Conservation (phyloP, 1,139 yeast species). For the Scheffersomyces cryptocercus region DNA sequence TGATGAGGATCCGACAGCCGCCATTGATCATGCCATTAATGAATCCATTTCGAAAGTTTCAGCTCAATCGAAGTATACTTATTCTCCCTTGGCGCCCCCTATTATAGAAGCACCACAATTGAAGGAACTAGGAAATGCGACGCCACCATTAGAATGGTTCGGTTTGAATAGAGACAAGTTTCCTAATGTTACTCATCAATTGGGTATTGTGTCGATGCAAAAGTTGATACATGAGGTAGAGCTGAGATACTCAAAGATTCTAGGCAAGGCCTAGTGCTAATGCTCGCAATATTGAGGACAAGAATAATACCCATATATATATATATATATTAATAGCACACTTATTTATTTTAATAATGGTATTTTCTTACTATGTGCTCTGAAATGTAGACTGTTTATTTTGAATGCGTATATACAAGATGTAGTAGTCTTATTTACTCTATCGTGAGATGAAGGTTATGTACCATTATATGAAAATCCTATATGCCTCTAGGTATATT, state of each 20-base stretch:
- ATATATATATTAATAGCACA: not conserved
- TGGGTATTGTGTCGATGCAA: slow-evolving; percentile 72
- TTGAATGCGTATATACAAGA: too few relatives aligned
- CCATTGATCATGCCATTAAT: slow-evolving; percentile 51
- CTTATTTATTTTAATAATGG: not conserved
- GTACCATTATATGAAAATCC: too few relatives aligned
- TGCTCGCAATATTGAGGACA: too few relatives aligned
- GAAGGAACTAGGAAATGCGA: slow-evolving; percentile 90
- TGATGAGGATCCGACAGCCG: slow-evolving; percentile 35
- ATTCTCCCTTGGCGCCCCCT: slow-evolving; percentile 72
- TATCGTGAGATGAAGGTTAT: too few relatives aligned
- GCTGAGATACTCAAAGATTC: slow-evolving; percentile 46
- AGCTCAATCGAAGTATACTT: slow-evolving; percentile 55
- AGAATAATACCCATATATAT: slow-evolving; percentile 2
- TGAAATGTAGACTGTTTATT: too few relatives aligned
- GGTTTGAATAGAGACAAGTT: slow-evolving; percentile 85
- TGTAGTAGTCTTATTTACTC: too few relatives aligned
- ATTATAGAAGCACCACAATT: slow-evolving; percentile 86
- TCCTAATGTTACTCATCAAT: slow-evolving; percentile 84
- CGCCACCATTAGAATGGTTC: slow-evolving; percentile 98
- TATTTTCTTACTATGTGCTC: too few relatives aligned
- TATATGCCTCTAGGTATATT: too few relatives aligned
- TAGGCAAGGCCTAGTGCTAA: slow-evolving; percentile 36
- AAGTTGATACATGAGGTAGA: slow-evolving; percentile 66
- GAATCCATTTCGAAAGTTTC: slow-evolving; percentile 67